These are phyloP conservation scores for Mycosphaerella arachidis DNA, from an alignment of 2,329 filamentous ascomycete genomes.

Conservation along the genomic window DNA sequence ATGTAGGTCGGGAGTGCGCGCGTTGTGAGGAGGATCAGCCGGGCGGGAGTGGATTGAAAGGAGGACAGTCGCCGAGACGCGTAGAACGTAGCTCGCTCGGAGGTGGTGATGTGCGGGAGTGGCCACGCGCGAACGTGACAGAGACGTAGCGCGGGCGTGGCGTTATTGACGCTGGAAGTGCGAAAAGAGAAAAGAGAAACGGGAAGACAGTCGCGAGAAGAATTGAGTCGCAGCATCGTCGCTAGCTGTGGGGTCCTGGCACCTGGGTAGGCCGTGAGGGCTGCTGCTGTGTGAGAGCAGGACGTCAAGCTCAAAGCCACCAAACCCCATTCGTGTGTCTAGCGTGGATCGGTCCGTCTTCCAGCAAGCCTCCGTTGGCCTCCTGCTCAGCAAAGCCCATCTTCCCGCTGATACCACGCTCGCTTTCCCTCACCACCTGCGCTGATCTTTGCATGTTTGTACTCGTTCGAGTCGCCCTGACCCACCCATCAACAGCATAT, in stretches of 20 bases:
- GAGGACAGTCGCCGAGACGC: background rate
- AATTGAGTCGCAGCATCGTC: background rate
- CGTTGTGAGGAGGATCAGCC: background rate
- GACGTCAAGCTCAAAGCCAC: background rate
- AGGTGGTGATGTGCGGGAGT: background rate
- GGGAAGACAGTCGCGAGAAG: background rate
- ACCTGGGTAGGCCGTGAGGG: background rate
- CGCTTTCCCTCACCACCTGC: background rate
- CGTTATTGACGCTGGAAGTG: background rate
- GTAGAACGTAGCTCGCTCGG: background rate
- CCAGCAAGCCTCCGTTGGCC: background rate
- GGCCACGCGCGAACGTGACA: background rate
- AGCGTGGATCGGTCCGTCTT: background rate
- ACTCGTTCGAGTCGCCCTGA: slow-evolving; percentile 21
- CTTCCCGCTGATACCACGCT: background rate
- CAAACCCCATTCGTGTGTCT: background rate
- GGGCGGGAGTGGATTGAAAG: background rate
- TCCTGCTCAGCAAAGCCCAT: background rate
- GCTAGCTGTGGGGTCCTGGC: background rate
- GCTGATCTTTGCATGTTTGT: slow-evolving; percentile 17
- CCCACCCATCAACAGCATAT: background rate
- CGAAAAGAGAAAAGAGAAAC: too few species aligned
- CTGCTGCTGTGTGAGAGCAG: background rate
- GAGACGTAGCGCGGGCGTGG: background rate
- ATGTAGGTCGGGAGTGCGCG: background rate